Base-by-base conservation (phyloP, 2,329 filamentous ascomycete genomes). In the Beauveria sp. region DNA sequence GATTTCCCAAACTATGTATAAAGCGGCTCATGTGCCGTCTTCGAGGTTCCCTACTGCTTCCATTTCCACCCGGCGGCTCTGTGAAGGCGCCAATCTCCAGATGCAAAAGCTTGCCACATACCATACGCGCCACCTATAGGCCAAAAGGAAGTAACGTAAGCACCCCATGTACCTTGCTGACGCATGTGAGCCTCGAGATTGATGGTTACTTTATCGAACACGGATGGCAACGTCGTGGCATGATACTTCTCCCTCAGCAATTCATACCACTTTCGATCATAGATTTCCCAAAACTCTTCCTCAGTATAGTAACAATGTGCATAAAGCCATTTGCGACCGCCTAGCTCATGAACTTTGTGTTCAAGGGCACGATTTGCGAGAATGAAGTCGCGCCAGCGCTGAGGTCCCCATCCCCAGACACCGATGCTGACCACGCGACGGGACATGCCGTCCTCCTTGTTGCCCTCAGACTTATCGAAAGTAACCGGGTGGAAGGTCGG, bases 321-420 rank as follows among this genome's bases (percentile, higher is more conserved):
- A 70, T 93, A 93, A 3, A 93, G 75, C 87, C 89, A 92, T 73
- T 93, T 93, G 75, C 87, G 84, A 0, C 90, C 90, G 14, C 85
- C 84, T 0, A 92, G 77, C 48, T 83, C 79, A 16, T 74, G 74
- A 1, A 91, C 77, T 64, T 86, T 86, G 2, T 73, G 70, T 71
- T 93, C 90, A 3, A 93, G 76, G 80, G 69, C 93, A 93, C 61
- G 24, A 26, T 83, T 82, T 5, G 71, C 70, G 0, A 90, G 75
- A 67, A 91, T 91, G 10, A 77, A 76, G 0, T 70, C 67, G 20
- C 70, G 70, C 20, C 79, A 69, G 0, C 74, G 70, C 0, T 26
- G 26, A 26, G 86, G 83, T 0, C 87, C 88, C 69, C 84, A 88
- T 0, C 89, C 89, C 90, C 90, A 94, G 9, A 93, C 81, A 1